These are phyloP conservation scores for Fraxinus paxiana DNA, from an alignment of 305 asterid species.

Conservation along the genomic window DNA sequence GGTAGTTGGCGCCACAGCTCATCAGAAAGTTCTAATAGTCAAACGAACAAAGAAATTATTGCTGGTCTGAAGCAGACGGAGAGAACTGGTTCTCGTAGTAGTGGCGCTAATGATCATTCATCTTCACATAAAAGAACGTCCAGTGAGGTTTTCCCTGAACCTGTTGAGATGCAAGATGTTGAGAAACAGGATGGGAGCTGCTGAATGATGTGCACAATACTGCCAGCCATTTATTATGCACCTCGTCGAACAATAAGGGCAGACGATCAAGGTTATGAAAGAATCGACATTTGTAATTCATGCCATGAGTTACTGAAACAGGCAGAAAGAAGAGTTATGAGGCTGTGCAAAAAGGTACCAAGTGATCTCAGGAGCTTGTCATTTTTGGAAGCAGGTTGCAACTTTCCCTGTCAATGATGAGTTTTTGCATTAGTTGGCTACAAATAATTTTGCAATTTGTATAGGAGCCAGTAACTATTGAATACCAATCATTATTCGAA, in stretches of 20 bases:
- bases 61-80: conserved; percentile 42
- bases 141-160: conserved; percentile 64
- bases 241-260: background rate
- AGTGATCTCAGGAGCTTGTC: background rate
- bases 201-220: background rate
- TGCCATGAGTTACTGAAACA: background rate
- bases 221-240: background rate
- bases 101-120: conserved; percentile 48
- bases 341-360: background rate
- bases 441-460: conserved; percentile 5
- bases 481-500: background rate
- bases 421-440: background rate
- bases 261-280: background rate
- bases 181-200: conserved; percentile 35
- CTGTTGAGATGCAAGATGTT: conserved; percentile 40
- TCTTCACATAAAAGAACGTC: conserved; percentile 57
- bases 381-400: background rate
- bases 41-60: conserved; percentile 37
- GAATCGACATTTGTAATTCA: background rate
- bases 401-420: background rate
- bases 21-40: conserved; percentile 41
- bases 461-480: conserved; percentile 5
- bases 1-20: conserved; percentile 61
- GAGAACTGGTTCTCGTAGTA: conserved; percentile 49
- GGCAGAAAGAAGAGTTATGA: background rate